A percentile compares a stretch with the other conserved stretches of the same genome.
Conservation (phyloP, 176 grass and related monocot genomes). For the Juncus inflexus region DNA sequence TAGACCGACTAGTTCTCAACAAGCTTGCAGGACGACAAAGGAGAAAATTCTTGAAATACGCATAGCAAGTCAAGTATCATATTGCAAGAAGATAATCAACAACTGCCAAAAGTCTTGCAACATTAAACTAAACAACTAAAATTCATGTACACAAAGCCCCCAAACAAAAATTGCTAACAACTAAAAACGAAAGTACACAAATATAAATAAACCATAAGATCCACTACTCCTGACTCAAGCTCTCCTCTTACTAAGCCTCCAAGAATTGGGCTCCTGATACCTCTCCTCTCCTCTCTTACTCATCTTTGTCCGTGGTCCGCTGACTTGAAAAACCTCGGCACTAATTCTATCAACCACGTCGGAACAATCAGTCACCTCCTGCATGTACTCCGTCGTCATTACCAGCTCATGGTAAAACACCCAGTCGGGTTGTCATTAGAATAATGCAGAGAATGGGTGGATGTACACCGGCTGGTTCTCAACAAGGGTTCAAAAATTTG, state of each 20-base stretch:
- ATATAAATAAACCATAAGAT: neutral
- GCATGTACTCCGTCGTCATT: slow-evolving; percentile 90
- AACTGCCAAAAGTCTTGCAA: no score
- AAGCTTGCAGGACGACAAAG: slow-evolving; percentile 36
- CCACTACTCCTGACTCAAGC: slow-evolving; percentile 39
- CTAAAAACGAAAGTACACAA: neutral
- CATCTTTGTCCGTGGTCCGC: slow-evolving; percentile 67
- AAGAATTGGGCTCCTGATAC: slow-evolving; percentile 89
- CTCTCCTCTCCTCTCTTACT: slow-evolving; percentile 87
- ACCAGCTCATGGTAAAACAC: slow-evolving; percentile 86
- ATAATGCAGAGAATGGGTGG: slow-evolving; percentile 72
- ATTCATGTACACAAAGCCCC: neutral
- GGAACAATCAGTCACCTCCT: slow-evolving; percentile 79
- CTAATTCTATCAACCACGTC: slow-evolving; percentile 69
- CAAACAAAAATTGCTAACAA: no score
- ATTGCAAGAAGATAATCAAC: no score
- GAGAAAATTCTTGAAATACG: no score
- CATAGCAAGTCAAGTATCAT: no score
- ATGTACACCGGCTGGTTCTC: slow-evolving; percentile 72
- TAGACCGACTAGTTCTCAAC: slow-evolving; percentile 68
- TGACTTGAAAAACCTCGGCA: slow-evolving; percentile 71
- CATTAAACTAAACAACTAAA: no score
- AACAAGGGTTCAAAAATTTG: slow-evolving; percentile 42
- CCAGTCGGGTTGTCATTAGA: slow-evolving; percentile 90
- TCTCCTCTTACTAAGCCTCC: slow-evolving; percentile 83